phyloP scores from a whole-genome alignment of 2,329 filamentous ascomycete genomes.

The Xylaria sp. region DNA sequence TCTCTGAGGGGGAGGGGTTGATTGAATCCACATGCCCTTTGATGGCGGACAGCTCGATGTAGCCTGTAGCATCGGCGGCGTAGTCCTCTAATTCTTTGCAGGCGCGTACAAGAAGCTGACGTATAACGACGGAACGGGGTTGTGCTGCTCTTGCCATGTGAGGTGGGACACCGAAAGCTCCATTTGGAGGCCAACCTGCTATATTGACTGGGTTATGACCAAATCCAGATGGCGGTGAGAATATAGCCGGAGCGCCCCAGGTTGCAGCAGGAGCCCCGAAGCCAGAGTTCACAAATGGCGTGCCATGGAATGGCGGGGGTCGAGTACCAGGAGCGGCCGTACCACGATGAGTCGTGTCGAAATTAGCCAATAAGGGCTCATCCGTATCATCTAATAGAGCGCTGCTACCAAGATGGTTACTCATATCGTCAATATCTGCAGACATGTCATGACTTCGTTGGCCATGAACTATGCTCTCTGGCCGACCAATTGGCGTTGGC shows the following conservation, averaged over 20 bases:
- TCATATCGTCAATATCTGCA: slow-evolving; percentile 75
- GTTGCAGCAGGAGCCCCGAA: slow-evolving; percentile 49
- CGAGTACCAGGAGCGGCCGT: slow-evolving; percentile 64
- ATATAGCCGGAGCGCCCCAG: slow-evolving; percentile 56
- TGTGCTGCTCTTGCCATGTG: slow-evolving; percentile 59
- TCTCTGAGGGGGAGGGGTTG: slow-evolving; percentile 60
- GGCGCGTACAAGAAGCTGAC: slow-evolving; percentile 79
- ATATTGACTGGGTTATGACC: slow-evolving; percentile 55
- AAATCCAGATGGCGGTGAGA: slow-evolving; percentile 61
- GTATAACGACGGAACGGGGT: slow-evolving; percentile 74
- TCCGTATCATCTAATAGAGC: slow-evolving; percentile 83
- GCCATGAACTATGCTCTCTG: slow-evolving; percentile 75
- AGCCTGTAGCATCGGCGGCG: slow-evolving; percentile 67
- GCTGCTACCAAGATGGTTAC: slow-evolving; percentile 87
- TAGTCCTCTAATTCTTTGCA: slow-evolving; percentile 71
- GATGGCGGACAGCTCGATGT: slow-evolving; percentile 74
- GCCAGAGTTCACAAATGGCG: slow-evolving; percentile 56
- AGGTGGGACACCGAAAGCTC: slow-evolving; percentile 48
- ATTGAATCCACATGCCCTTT: slow-evolving; percentile 72
- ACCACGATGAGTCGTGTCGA: slow-evolving; percentile 56
- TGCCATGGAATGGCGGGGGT: slow-evolving; percentile 54
- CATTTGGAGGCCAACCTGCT: slow-evolving; percentile 49
- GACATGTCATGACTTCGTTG: slow-evolving; percentile 55
- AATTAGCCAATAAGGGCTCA: slow-evolving; percentile 59
- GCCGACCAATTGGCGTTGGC: slow-evolving; percentile 88